These are phyloP conservation scores for Rubroshorea leprosula DNA, from an alignment of 345 rosid species.

Conservation along the genomic window DNA sequence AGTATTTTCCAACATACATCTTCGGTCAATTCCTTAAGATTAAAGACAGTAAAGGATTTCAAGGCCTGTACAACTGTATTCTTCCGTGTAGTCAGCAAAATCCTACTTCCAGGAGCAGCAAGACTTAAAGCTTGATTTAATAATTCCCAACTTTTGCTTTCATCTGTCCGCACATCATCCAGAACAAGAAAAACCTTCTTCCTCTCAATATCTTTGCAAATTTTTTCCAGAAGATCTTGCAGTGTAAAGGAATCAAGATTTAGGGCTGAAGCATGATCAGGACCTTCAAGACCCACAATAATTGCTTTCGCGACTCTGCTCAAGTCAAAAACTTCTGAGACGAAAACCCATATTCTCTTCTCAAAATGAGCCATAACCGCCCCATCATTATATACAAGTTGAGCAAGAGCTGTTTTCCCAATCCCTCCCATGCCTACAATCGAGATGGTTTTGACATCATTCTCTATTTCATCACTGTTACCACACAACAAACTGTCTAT, in stretches of 20 bases:
- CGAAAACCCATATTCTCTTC: conserved; percentile 24
- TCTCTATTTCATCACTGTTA: not conserved
- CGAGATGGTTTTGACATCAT: conserved; percentile 9
- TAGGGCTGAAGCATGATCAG: not conserved
- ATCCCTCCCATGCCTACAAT: conserved; percentile 27
- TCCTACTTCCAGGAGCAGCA: no score
- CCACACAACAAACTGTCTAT: not conserved
- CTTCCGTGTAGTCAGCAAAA: no score
- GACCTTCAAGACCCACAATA: not conserved
- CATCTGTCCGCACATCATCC: conserved; percentile 1
- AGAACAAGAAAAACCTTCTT: conserved; percentile 1
- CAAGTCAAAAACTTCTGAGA: conserved; percentile 17
- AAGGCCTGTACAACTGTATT: no score
- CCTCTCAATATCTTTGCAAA: not conserved
- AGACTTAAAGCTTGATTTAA: not conserved
- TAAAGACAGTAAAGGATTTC: not conserved
- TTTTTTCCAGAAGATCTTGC: not conserved
- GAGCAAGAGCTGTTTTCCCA: no score
- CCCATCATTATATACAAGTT: conserved; percentile 21
- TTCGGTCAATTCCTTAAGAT: not conserved
- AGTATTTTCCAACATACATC: conserved; percentile 18
- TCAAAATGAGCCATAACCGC: conserved; percentile 12
- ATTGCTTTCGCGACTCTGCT: not conserved
- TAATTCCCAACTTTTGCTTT: not conserved
- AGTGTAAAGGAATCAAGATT: not conserved